A percentile compares a stretch with the other conserved stretches of the same genome.
Evolutionary conservation across 345 rosid species (phyloP).

Genomic region (Syzygium oleosum): DNA sequence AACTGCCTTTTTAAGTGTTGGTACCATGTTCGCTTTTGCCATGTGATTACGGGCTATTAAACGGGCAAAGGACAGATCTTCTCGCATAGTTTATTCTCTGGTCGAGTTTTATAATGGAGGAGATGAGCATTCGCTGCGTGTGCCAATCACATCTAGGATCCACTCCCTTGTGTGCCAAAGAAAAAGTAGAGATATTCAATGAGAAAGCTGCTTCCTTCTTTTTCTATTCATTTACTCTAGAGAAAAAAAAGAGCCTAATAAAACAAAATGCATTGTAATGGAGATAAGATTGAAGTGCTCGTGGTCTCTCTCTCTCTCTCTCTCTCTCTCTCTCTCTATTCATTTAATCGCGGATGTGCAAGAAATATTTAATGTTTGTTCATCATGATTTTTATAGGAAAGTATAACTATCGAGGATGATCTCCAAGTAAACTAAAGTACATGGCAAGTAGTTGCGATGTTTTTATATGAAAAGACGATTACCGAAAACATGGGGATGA

Average conservation of each 20-base stretch:
- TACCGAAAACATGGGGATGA: neutral
- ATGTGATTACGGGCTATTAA: neutral
- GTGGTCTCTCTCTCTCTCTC: neutral
- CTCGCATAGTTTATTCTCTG: neutral
- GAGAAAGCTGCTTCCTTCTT: neutral
- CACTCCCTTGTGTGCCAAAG: neutral
- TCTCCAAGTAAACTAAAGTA: neutral
- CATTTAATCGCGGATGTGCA: neutral
- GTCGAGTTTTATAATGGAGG: neutral
- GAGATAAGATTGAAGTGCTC: neutral
- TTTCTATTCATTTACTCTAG: neutral
- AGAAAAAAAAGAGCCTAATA: neutral
- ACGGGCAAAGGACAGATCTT: neutral
- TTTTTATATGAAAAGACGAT: neutral
- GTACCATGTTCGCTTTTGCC: neutral
- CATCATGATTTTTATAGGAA: neutral
- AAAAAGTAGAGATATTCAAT: neutral
- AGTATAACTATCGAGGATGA: neutral
- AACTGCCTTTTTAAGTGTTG: neutral
- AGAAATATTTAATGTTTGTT: neutral
- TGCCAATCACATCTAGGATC: neutral
- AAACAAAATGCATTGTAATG: neutral
- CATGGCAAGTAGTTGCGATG: neutral
- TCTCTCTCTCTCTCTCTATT: neutral
- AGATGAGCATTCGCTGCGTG: neutral